Percentiles rank a stretch among this genome's conserved stretches.
Evolutionary conservation across 495 filamentous ascomycete genomes (phyloP).

Genomic region (Bathelium albidoporum): DNA sequence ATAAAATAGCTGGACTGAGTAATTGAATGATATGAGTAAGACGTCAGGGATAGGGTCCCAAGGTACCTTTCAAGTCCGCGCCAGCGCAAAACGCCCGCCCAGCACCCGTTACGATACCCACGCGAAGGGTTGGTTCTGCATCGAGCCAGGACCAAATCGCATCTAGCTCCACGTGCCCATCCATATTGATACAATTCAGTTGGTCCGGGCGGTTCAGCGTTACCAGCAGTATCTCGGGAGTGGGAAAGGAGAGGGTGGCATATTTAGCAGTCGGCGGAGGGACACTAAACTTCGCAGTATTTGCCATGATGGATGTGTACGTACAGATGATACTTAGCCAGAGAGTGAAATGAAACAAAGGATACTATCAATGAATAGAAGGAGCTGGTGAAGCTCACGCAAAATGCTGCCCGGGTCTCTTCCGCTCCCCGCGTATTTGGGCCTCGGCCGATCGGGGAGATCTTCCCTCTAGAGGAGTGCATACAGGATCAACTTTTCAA

Average conservation of each 20-base stretch:
- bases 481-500: too few relatives aligned
- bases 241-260: slow-evolving; percentile 42
- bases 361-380: too few relatives aligned
- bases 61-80: slow-evolving; percentile 38
- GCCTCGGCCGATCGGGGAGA: too few relatives aligned
- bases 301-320: background rate
- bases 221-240: slow-evolving; percentile 46
- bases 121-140: slow-evolving; percentile 41
- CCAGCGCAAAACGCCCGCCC: slow-evolving; percentile 50
- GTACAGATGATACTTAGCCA: background rate
- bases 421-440: too few relatives aligned
- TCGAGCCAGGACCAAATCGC: slow-evolving; percentile 50
- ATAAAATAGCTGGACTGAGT: background rate
- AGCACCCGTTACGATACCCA: slow-evolving; percentile 47
- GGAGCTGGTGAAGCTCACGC: too few relatives aligned
- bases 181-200: slow-evolving; percentile 48
- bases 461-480: too few relatives aligned
- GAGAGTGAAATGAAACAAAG: background rate
- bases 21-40: background rate
- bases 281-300: background rate
- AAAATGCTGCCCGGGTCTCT: too few relatives aligned
- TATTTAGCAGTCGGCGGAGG: slow-evolving; percentile 1
- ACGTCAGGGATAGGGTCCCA: background rate
- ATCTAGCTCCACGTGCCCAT: slow-evolving; percentile 43
- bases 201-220: slow-evolving; percentile 50